Conservation (phyloP, 345 rosid genomes). For the Trapa bicornis region DNA sequence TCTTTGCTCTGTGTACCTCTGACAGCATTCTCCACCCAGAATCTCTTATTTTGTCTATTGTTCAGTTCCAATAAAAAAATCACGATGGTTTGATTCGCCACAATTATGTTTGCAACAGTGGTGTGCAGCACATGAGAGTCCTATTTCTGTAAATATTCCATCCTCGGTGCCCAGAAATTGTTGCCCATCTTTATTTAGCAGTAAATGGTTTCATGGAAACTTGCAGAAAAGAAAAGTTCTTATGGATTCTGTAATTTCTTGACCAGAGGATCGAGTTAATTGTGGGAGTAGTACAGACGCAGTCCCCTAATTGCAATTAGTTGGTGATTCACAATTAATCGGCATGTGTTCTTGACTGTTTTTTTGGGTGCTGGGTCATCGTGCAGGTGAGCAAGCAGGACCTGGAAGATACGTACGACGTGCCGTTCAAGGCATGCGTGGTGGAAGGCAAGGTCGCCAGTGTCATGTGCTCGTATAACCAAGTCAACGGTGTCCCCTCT, state of each 20-base stretch:
- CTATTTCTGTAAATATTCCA: background rate
- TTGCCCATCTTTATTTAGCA: background rate
- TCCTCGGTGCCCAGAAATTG: background rate
- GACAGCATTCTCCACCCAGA: too few relatives aligned
- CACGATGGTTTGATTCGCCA: too few relatives aligned
- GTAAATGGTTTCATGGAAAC: background rate
- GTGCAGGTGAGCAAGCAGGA: slow-evolving; percentile 84
- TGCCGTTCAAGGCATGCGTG: slow-evolving; percentile 82
- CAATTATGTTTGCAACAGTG: background rate
- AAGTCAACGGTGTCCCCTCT: slow-evolving; percentile 87
- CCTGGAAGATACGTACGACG: slow-evolving; percentile 72
- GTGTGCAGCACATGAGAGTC: background rate
- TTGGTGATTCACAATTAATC: background rate
- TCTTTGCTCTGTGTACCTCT: too few relatives aligned
- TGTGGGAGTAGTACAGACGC: background rate
- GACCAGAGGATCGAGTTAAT: background rate
- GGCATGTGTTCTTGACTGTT: background rate
- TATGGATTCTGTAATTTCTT: background rate
- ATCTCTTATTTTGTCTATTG: background rate
- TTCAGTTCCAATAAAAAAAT: too few relatives aligned
- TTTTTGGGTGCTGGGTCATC: background rate
- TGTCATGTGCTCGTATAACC: slow-evolving; percentile 97
- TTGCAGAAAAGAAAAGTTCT: too few relatives aligned
- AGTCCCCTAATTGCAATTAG: too few relatives aligned
- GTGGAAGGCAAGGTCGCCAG: slow-evolving; percentile 79